Conservation (phyloP, 495 filamentous ascomycete species). For the Penicillium desertorum region DNA sequence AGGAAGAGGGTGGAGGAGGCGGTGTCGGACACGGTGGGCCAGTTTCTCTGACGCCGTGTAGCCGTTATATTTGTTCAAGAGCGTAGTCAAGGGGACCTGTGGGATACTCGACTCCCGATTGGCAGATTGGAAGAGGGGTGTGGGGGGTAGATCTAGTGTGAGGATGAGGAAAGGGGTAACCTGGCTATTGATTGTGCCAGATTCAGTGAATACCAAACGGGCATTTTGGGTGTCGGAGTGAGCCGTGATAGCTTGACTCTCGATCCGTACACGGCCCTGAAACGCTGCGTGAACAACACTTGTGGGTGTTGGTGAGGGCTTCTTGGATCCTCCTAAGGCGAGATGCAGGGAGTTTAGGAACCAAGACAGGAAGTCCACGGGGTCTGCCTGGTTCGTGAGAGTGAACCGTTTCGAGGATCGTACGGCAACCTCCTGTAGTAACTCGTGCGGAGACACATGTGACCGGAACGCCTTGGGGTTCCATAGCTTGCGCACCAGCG, state of each 20-base stretch:
- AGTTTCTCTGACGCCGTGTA: conserved; percentile 82
- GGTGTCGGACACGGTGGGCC: conserved; percentile 80
- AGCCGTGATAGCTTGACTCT: conserved; percentile 92
- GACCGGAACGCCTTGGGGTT: conserved; percentile 95
- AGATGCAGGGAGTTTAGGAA: conserved; percentile 95
- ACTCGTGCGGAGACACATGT: conserved; percentile 95
- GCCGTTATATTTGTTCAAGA: conserved; percentile 94
- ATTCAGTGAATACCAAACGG: conserved; percentile 91
- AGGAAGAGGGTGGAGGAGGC: conserved; percentile 87
- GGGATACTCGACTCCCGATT: conserved; percentile 91
- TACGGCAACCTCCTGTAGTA: conserved; percentile 90
- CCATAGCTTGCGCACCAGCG: conserved; percentile 95
- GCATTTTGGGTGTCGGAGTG: conserved; percentile 80
- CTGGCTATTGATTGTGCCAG: conserved; percentile 73
- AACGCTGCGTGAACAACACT: conserved; percentile 88
- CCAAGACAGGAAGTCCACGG: conserved; percentile 95
- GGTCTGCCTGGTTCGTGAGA: conserved; percentile 87
- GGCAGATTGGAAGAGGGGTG: conserved; percentile 96
- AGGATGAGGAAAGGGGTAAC: conserved; percentile 80
- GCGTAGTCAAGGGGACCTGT: conserved; percentile 83
- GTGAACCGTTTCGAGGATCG: conserved; percentile 90
- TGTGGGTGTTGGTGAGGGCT: conserved; percentile 61
- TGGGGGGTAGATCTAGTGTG: conserved; percentile 87
- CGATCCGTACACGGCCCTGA: conserved; percentile 87
- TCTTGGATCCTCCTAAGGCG: conserved; percentile 85